Conservation (phyloP, 108 stramenopile species). For the Nitzschia sp. region DNA sequence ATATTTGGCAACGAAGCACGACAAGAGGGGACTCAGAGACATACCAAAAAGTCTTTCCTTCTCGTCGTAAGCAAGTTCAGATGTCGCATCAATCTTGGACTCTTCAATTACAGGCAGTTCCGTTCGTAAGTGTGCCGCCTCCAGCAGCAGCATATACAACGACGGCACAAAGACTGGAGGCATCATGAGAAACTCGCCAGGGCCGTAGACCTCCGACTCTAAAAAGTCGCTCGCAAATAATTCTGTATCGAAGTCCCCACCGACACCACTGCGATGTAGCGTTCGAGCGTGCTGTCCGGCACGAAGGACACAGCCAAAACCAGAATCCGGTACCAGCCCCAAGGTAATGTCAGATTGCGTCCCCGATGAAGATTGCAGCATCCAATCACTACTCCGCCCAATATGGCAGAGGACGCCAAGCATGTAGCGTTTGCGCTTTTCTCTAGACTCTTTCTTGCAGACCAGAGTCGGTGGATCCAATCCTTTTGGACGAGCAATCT, state of each 20-base stretch:
- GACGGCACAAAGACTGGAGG: constrained; percentile 38
- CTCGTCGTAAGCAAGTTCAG: constrained; percentile 3
- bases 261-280: constrained; percentile 11
- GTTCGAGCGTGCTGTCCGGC: constrained; percentile 32
- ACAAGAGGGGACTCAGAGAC: neutral
- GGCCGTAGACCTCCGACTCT: constrained; percentile 22
- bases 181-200: constrained; percentile 31
- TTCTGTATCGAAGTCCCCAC: constrained; percentile 16
- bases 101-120: constrained; percentile 6
- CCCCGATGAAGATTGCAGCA: constrained; percentile 31
- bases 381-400: constrained; percentile 38
- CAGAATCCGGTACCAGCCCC: constrained; percentile 33
- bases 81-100: neutral
- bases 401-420: constrained; percentile 28
- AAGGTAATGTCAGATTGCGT: constrained; percentile 33
- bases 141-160: constrained; percentile 24
- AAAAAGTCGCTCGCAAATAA: constrained; percentile 25
- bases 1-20: neutral
- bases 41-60: neutral
- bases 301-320: constrained; percentile 32
- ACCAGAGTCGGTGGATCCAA: constrained; percentile 16
- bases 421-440: constrained; percentile 3
- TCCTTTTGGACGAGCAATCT: constrained; percentile 4
- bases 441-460: constrained; percentile 9
- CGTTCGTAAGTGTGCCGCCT: constrained; percentile 21